Percentiles rank a stretch among this genome's conserved stretches.
Conservation (phyloP, 306 rosid genomes). For the Corylus avellana region DNA sequence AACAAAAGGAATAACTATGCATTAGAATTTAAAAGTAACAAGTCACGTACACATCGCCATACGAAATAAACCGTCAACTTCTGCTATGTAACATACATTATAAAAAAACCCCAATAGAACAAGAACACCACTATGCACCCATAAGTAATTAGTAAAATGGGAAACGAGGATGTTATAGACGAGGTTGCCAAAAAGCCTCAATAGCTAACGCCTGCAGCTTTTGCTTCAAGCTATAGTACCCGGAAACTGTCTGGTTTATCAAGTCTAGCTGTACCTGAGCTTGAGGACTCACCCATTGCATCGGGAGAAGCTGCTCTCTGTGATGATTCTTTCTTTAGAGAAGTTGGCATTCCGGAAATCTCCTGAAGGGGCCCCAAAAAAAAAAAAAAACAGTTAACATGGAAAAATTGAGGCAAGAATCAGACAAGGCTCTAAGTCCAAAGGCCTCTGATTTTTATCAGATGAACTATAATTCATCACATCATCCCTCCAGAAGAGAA, state of each 20-base stretch:
- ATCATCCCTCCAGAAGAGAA: constrained; percentile 1
- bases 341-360: constrained; percentile 76
- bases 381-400: constrained; percentile 9
- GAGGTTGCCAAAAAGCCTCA: constrained; percentile 6
- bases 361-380: constrained; percentile 54
- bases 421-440: constrained; percentile 15
- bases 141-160: neutral
- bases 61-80: neutral
- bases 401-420: constrained; percentile 1
- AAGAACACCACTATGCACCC: neutral
- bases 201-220: neutral
- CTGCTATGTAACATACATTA: neutral
- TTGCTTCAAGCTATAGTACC: constrained; percentile 35
- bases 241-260: constrained; percentile 75
- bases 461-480: neutral
- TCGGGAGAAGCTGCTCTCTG: constrained; percentile 85
- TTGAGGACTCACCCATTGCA: constrained; percentile 91
- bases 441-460: neutral
- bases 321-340: constrained; percentile 71
- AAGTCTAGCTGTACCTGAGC: constrained; percentile 85
- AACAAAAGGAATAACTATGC: neutral
- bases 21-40: neutral
- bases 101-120: neutral
- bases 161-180: neutral
- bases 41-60: neutral